Evolutionary conservation across 2,329 filamentous ascomycete genomes (phyloP).

Genomic region (Malbranchea cinnamomea): DNA sequence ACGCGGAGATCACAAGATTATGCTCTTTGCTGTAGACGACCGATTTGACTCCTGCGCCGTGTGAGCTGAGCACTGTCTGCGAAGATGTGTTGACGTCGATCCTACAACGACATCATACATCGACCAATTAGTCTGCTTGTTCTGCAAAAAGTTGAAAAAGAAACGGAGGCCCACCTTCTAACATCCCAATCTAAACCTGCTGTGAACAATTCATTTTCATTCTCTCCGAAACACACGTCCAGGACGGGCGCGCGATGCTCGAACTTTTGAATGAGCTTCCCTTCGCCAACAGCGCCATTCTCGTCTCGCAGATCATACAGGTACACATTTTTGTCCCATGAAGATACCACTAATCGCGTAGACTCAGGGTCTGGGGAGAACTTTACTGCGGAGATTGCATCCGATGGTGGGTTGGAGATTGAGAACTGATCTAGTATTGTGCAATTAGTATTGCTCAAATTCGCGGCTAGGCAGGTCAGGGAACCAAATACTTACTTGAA

Average conservation of each 20-base stretch:
- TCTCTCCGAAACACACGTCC: conserved; percentile 77
- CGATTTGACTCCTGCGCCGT: conserved; percentile 64
- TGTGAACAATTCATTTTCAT: conserved; percentile 70
- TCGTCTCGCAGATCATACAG: conserved; percentile 58
- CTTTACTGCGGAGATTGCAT: conserved; percentile 72
- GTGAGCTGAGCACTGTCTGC: conserved; percentile 61
- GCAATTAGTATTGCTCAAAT: background rate
- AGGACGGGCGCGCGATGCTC: conserved; percentile 75
- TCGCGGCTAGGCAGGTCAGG: background rate
- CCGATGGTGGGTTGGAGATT: conserved; percentile 64
- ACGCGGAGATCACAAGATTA: conserved; percentile 69
- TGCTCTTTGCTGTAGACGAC: conserved; percentile 68
- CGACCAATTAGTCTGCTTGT: background rate
- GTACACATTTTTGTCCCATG: conserved; percentile 88
- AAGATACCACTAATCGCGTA: conserved; percentile 74
- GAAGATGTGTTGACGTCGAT: conserved; percentile 59
- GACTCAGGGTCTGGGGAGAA: conserved; percentile 66
- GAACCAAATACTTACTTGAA: conserved; percentile 8
- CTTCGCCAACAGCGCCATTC: conserved; percentile 40
- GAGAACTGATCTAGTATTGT: conserved; percentile 54
- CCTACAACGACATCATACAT: conserved; percentile 18
- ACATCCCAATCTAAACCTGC: conserved; percentile 81
- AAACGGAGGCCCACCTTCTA: conserved; percentile 40
- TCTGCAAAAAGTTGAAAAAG: background rate
- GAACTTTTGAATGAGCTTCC: conserved; percentile 55